Base-by-base conservation (phyloP, 306 rosid genomes). In the Gillenia trifoliata region DNA sequence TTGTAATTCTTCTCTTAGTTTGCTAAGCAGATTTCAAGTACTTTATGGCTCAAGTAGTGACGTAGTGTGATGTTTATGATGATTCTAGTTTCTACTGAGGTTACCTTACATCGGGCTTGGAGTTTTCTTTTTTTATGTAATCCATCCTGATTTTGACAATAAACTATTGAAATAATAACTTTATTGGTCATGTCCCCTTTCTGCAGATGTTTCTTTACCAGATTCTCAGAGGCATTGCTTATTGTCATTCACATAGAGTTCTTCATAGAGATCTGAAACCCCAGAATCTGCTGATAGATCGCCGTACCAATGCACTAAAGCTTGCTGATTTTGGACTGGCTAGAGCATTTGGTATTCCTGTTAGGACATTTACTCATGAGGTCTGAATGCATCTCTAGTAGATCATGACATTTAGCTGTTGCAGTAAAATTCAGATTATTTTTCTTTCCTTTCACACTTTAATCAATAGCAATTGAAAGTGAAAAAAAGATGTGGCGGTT, bases 271-370 rank as follows among this genome's bases (percentile, higher is more conserved):
- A 94, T 83, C 88, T 94, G 78, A 94, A 94, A 83, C 99, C 99
- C 41, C 97, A 94, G 82, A 94, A 94, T 85, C 81, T 94, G 83
- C 87, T 94, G 92, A 90, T 94, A 75, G 99, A 94, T 79, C 96
- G 96, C 34, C 84, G 92, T 67, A 89, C 93, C 75, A 94, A 94
- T 83, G 87, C 95, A 17, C 88, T 94, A 69, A 94, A 94, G 90
- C 98, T 93, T 84, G 98, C 99, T 64, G 99, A 94, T 80, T 94
- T 94, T 78, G 99, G 99, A 85, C 87, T 94, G 83, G 99, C 99
- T 74, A 85, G 99, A 85, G 99, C 97, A 62, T 94, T 94, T 87
- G 97, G 99, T 77, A 92, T 94, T 83, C 99, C 99, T 79, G 97
- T 92, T 83, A 92, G 97, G 81, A 92, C 97, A 75, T 94, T 94